These are phyloP conservation scores for Oryza glaberrima DNA, from an alignment of 176 grass and related monocot species.

Conservation along the genomic window DNA sequence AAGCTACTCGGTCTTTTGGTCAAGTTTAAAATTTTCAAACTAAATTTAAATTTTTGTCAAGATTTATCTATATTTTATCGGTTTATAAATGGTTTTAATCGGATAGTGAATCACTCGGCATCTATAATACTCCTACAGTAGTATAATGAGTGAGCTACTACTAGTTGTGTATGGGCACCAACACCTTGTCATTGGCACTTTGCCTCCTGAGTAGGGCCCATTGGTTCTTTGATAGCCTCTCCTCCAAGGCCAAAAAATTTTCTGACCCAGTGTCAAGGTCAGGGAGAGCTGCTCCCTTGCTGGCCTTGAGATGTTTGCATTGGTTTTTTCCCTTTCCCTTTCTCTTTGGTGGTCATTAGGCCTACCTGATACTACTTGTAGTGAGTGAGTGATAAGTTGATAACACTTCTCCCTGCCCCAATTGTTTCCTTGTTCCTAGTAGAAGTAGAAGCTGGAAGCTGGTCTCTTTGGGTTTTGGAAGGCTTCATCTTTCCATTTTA, in stretches of 20 bases:
- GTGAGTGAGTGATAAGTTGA: conserved; percentile 36
- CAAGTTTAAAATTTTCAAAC: too few relatives aligned
- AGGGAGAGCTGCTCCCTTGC: conserved; percentile 46
- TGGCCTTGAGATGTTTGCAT: conserved; percentile 29
- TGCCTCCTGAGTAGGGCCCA: conserved; percentile 28
- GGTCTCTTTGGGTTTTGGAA: conserved; percentile 51
- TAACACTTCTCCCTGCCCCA: conserved; percentile 25
- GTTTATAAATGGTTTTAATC: too few relatives aligned
- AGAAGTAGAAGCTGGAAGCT: not conserved
- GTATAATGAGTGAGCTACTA: not conserved
- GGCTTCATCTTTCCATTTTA: conserved; percentile 62
- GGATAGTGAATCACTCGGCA: too few relatives aligned
- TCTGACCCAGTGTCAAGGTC: conserved; percentile 51
- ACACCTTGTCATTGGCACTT: conserved; percentile 15
- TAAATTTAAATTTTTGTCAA: too few relatives aligned
- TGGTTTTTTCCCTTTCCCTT: conserved; percentile 8
- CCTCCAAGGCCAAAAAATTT: conserved; percentile 34
- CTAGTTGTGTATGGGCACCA: conserved; percentile 10
- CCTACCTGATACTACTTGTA: conserved; percentile 1
- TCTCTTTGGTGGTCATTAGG: conserved; percentile 43
- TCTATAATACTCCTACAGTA: too few relatives aligned
- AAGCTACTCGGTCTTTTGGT: too few relatives aligned
- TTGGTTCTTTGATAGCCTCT: conserved; percentile 35
- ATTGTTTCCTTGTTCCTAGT: conserved; percentile 57
- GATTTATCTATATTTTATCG: too few relatives aligned